A percentile compares a stretch with the other conserved stretches of the same genome.
Conservation (phyloP, 345 rosid genomes). For the Brassica nigra region DNA sequence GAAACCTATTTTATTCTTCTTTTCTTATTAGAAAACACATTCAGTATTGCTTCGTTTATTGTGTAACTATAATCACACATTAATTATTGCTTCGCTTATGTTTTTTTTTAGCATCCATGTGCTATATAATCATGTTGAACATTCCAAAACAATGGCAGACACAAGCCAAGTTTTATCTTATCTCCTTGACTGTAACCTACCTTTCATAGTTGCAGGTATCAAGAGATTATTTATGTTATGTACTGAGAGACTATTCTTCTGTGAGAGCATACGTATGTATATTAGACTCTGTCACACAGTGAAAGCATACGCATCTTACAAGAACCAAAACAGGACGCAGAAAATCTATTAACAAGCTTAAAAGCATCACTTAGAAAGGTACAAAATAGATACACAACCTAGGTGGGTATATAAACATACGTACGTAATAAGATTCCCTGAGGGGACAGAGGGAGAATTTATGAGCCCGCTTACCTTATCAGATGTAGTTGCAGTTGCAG, state of each 20-base stretch:
- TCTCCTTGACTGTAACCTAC: not conserved
- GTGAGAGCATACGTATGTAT: not conserved
- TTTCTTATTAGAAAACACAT: not conserved
- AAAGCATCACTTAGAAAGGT: slow-evolving; percentile 6
- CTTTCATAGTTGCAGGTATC: slow-evolving; percentile 9
- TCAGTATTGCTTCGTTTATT: not conserved
- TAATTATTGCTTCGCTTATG: not conserved
- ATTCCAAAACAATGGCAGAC: no score
- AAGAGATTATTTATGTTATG: not conserved
- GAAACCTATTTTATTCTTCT: not conserved
- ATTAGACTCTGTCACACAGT: not conserved
- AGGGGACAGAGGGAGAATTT: not conserved
- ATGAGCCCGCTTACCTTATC: slow-evolving; percentile 29
- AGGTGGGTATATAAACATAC: not conserved
- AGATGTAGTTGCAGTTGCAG: slow-evolving; percentile 21
- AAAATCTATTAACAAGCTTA: slow-evolving; percentile 14
- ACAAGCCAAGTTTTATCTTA: not conserved
- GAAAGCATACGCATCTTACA: slow-evolving; percentile 19
- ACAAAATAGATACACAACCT: not conserved
- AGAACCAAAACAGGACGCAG: slow-evolving; percentile 13
- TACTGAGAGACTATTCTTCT: not conserved
- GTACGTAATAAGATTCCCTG: not conserved
- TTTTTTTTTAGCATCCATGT: slow-evolving; percentile 20
- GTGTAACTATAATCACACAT: not conserved
- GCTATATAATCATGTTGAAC: not conserved